These are phyloP conservation scores for Paecilomyces sp. DNA, from an alignment of 2,329 filamentous ascomycete species.

Conservation along the genomic window DNA sequence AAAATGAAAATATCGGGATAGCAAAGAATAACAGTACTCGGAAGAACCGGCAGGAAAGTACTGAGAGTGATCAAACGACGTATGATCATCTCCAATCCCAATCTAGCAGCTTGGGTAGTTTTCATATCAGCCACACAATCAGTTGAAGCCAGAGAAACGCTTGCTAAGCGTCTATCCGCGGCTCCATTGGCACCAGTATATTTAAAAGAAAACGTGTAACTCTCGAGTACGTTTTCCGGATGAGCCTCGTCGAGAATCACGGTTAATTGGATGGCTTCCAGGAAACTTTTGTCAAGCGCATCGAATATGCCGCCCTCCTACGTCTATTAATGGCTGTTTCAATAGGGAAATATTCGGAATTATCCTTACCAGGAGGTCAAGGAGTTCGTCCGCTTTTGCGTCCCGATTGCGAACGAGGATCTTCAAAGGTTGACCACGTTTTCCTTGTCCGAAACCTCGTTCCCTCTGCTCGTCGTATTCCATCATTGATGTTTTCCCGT, in stretches of 20 bases:
- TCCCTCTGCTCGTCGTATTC: slow-evolving; percentile 3
- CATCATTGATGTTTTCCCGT: slow-evolving; percentile 7
- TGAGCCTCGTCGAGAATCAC: slow-evolving; percentile 34
- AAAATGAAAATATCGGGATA: slow-evolving; percentile 1
- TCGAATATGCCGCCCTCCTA: slow-evolving; percentile 45
- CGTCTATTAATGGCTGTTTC: slow-evolving; percentile 15
- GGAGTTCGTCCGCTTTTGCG: slow-evolving; percentile 34
- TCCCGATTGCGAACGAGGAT: slow-evolving; percentile 34
- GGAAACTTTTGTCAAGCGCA: slow-evolving; percentile 34
- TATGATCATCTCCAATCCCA: slow-evolving; percentile 37
- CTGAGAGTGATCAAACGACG: slow-evolving; percentile 32
- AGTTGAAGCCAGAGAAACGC: slow-evolving; percentile 18
- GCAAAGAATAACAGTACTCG: slow-evolving; percentile 24
- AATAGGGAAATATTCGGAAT: neutral
- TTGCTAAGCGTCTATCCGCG: slow-evolving; percentile 22
- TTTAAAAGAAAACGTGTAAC: slow-evolving; percentile 44
- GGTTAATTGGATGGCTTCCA: slow-evolving; percentile 41
- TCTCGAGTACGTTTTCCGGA: slow-evolving; percentile 38
- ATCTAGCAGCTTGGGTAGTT: slow-evolving; percentile 32
- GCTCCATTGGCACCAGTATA: slow-evolving; percentile 27
- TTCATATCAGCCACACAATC: slow-evolving; percentile 25
- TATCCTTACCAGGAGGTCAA: slow-evolving; percentile 40
- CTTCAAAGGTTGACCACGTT: slow-evolving; percentile 27
- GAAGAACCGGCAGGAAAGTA: slow-evolving; percentile 33
- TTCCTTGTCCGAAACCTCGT: slow-evolving; percentile 13